Evolutionary conservation across 2,329 filamentous ascomycete species (phyloP), one percentile per base, ranked within the genome.

Genomic region (Aphanocladium album): DNA sequence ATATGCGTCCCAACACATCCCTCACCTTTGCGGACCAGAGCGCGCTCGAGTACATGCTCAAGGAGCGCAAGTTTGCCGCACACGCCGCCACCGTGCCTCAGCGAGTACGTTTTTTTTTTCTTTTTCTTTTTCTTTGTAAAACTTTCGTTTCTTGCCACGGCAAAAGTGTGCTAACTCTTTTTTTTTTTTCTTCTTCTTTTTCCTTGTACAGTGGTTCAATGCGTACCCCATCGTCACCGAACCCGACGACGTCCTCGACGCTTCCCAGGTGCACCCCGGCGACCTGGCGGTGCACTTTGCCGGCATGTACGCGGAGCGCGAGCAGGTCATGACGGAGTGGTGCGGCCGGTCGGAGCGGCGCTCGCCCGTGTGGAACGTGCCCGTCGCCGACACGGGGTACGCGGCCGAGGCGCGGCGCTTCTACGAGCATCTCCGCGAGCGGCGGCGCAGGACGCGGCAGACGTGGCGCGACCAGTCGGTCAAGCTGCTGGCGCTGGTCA

Each of bases 201-300:
- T n/a, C n/a, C n/a, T n/a, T n/a, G n/a, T n/a, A n/a, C 43, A 43
- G 25, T 67, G 65, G 64, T 64, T 67, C 60, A 67, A 67, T 19
- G 47, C 64, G 0, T 67, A 66, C 6, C 33, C 33, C 35, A 45
- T 11, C 12, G 35, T 59, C 25, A 39, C 56, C 8, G 41, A 62
- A 25, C 51, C 51, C 11, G 27, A 25, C 5, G 60, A 46, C 2
- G 25, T 61, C n/a, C 52, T 59, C 1, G 60, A 58, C 8, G 60
- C 49, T n/a, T n/a, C n/a, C 17, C 45, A 52, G 5, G 56, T 47
- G 1, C 46, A 62, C 7, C 49, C 60, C 11, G 65, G 65, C 14
- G 64, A 66, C 49, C 64, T 65, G 45, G 30, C 65, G 23, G 57
- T 66, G 8, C 65, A 66, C 49, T 66, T 66, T 53, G 64, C 65